Evolutionary conservation across 306 rosid species (phyloP), one percentile per base, ranked within the genome.

Genomic region (Delonix regia): DNA sequence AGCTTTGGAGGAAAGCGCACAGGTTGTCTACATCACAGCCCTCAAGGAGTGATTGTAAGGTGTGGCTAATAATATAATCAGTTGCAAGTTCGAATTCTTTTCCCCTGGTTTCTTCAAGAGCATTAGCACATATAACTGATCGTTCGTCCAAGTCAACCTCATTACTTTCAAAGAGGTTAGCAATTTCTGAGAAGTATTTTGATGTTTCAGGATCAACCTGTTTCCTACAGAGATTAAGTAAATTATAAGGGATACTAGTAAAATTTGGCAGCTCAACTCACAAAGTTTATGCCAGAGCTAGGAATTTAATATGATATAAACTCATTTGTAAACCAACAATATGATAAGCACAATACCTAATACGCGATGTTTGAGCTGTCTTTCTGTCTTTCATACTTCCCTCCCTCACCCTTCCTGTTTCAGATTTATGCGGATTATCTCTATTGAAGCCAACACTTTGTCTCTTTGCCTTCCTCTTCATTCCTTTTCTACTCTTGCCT

Each of bases 31-130:
- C 82, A 34, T 88, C 90, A 69, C 89, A 88, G 11, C 90, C 94
- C 75, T 89, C 94, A 8, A 95, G 87, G 22, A 95, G 92, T 77
- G 88, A 75, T 86, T 95, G 89, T 78, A 95, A 15, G 42, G 90
- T 88, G 90, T 95, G 99, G 86, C 99, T 95, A 11, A 95, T 75
- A 71, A 89, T 87, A 84, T 91, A 95, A 84, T 95, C 97, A 6
- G 97, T 92, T 10, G 99, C 96, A 77, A 95, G 88, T 60, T 95
- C 92, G 65, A 88, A 83, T 75, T 95, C 98, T 79, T 86, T 91
- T 75, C 97, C 98, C 81, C 77, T 86, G 48, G 98, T 84, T 85
- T 93, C 98, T 56, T 93, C 91, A 11, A 94, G 86, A 22, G 98
- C 96, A 81, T 88, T 95, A 27, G 87, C 92, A 52, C 98, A 95